Evolutionary conservation across 108 stramenopile genomes (phyloP).

Genomic region (Skeletonema menzelii): DNA sequence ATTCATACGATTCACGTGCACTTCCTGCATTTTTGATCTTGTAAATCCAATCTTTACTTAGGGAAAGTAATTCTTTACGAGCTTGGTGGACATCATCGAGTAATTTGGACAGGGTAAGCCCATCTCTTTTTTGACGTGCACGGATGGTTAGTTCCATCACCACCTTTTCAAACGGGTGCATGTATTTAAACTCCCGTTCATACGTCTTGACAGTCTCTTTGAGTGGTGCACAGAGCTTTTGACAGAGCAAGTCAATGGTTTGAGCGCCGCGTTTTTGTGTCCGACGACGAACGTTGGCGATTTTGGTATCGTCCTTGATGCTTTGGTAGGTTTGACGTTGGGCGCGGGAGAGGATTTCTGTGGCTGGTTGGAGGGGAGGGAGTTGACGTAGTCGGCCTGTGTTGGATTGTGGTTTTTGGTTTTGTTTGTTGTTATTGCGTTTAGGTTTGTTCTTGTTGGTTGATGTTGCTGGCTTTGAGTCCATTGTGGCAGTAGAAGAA

Average conservation of each 20-base stretch:
- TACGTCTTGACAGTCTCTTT: slow-evolving; percentile 82
- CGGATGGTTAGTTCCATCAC: slow-evolving; percentile 90
- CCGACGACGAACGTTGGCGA: slow-evolving; percentile 61
- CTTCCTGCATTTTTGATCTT: slow-evolving; percentile 80
- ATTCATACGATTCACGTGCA: slow-evolving; percentile 65
- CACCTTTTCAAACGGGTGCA: slow-evolving; percentile 95
- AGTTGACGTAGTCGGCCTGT: slow-evolving; percentile 80
- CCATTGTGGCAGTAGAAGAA: not conserved
- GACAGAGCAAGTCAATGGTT: slow-evolving; percentile 75
- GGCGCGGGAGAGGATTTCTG: slow-evolving; percentile 69
- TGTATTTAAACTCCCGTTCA: slow-evolving; percentile 56
- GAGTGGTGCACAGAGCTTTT: slow-evolving; percentile 81
- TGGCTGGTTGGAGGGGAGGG: slow-evolving; percentile 69
- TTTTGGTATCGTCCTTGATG: slow-evolving; percentile 52
- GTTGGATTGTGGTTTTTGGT: slow-evolving; percentile 16
- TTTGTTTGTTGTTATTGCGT: not conserved
- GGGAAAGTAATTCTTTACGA: slow-evolving; percentile 71
- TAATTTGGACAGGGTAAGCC: slow-evolving; percentile 56
- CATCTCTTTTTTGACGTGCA: slow-evolving; percentile 73
- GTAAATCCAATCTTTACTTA: slow-evolving; percentile 86
- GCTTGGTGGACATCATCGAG: slow-evolving; percentile 83
- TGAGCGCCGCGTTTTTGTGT: slow-evolving; percentile 80
- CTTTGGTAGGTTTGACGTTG: slow-evolving; percentile 35
- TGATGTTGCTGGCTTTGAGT: not conserved
- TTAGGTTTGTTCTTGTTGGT: not conserved